Evolutionary conservation across 495 filamentous ascomycete genomes (phyloP), one percentile per base, ranked within the genome.

Genomic region (Daldinia concentrica): DNA sequence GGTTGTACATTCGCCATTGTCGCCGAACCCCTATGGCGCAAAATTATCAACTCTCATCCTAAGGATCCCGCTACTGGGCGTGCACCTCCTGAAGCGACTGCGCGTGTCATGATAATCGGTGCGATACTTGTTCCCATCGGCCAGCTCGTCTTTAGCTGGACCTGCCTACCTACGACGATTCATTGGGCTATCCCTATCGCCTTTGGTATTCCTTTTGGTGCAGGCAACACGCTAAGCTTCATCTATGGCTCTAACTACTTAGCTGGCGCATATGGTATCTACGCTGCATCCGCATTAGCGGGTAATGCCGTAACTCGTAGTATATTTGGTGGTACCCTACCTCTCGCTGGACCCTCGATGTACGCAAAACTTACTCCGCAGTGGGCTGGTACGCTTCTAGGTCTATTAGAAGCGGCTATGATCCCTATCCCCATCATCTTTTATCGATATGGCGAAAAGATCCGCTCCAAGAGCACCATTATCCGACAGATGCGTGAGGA

Each of bases 341-440:
- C 93, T 3, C 79, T 97, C 1, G 91, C 90, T 14, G 93, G 90
- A 0, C 86, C 90, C 0, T 81, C 83, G 14, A 90, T 97, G 89
- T 97, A 94, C 72, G 69, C 67, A 1, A 77, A 78, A n/a, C 76
- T 96, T 19, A 88, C 89, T 0, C 87, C 93, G 22, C 90, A 91
- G 74, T 94, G 92, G 93, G 89, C 93, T 0, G 92, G 90, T 0
- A 94, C 91, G 0, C 74, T 94, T 14, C 79, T 96, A 48, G 93
- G 90, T 0, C 57, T 93, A 54, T 70, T 94, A 9, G 91, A 94
- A 75, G 84, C 90, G 9, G 76, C 82, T 5, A 82, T 92, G 69
- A 88, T 94, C 17, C 93, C 93, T 0, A 94, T 96, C 68, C 93
- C 93, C 0, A 85, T 93, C 58, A 79, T 90, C 9, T 95, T 96